These are phyloP conservation scores for Viridothelium virens DNA, from an alignment of 495 filamentous ascomycete genomes.

Conservation along the genomic window DNA sequence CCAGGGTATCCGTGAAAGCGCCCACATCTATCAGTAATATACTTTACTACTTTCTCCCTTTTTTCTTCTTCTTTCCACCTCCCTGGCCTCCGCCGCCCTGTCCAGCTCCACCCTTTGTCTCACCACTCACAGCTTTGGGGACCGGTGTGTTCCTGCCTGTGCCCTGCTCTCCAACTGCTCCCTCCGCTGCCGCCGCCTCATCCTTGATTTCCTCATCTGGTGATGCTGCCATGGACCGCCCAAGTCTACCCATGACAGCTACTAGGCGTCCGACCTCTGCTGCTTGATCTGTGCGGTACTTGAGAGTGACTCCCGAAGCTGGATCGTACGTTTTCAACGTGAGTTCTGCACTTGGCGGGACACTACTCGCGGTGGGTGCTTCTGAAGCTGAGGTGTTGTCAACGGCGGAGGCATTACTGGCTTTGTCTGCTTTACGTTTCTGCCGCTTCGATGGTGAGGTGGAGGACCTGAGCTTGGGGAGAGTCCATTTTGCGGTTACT, in stretches of 20 bases:
- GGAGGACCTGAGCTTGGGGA: conserved; percentile 42
- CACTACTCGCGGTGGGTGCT: conserved; percentile 17
- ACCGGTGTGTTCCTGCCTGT: background rate
- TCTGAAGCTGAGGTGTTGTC: conserved; percentile 24
- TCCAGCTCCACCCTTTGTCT: background rate
- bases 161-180: background rate
- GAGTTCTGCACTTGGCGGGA: conserved; percentile 52
- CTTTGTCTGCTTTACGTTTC: conserved; percentile 23
- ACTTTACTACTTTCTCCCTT: conserved; percentile 46
- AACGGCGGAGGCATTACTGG: conserved; percentile 13
- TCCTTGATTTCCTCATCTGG: conserved; percentile 30
- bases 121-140: background rate
- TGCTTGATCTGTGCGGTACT: conserved; percentile 41
- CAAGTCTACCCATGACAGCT: conserved; percentile 60
- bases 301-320: conserved; percentile 53
- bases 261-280: conserved; percentile 81
- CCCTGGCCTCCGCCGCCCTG: conserved; percentile 42
- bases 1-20: background rate
- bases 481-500: conserved; percentile 78
- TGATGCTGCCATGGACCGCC: conserved; percentile 56
- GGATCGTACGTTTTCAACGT: conserved; percentile 89
- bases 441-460: conserved; percentile 25
- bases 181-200: background rate
- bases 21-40: background rate
- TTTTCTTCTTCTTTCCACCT: conserved; percentile 30